Conservation (phyloP, 371 early-diverging fungal species). For the Fennellomyces sp. region DNA sequence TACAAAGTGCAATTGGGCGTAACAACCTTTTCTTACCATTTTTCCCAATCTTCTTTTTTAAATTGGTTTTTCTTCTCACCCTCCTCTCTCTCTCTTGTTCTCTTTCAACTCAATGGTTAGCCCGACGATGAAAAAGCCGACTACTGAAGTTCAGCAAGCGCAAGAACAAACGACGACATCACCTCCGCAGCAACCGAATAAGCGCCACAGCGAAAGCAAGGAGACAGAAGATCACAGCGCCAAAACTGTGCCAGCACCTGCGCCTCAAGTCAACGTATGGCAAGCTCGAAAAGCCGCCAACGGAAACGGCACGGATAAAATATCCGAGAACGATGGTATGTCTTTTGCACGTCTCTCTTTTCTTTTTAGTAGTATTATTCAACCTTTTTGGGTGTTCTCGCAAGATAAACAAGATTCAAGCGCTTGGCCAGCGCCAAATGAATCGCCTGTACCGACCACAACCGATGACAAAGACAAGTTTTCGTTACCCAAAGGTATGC, state of each 20-base stretch:
- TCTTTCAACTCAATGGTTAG: too few relatives aligned
- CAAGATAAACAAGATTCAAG: constrained; percentile 5
- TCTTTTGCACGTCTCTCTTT: neutral
- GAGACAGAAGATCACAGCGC: neutral
- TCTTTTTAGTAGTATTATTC: too few relatives aligned
- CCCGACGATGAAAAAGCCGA: too few relatives aligned
- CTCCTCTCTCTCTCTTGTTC: too few relatives aligned
- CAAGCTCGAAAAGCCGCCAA: constrained; percentile 41
- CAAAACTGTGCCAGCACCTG: constrained; percentile 45
- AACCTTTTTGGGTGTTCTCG: neutral
- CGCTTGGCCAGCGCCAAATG: constrained; percentile 52
- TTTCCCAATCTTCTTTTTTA: too few relatives aligned
- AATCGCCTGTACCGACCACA: constrained; percentile 22
- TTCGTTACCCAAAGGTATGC: constrained; percentile 13
- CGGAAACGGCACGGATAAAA: constrained; percentile 6
- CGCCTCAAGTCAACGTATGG: constrained; percentile 62
- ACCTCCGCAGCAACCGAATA: neutral
- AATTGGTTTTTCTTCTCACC: too few relatives aligned
- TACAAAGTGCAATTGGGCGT: too few relatives aligned
- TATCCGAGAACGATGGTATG: neutral
- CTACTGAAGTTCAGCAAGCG: neutral
- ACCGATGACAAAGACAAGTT: constrained; percentile 41
- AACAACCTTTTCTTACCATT: too few relatives aligned
- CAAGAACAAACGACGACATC: neutral
- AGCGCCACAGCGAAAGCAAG: neutral